Evolutionary conservation across 1,284 basidiomycete genomes (phyloP).

Genomic region (Stereum hirsutum): DNA sequence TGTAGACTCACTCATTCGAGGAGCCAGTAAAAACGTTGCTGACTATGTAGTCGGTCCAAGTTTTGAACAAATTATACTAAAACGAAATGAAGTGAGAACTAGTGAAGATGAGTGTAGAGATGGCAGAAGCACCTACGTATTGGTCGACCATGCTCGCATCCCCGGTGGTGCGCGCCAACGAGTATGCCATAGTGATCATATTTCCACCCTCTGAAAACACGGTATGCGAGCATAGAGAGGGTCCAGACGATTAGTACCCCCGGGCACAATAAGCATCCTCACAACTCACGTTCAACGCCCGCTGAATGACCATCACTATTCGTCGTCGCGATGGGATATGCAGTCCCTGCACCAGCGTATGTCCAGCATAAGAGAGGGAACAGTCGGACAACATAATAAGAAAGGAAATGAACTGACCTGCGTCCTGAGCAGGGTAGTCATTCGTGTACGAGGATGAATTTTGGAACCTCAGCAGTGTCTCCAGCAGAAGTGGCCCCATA

Average conservation of each 20-base stretch:
- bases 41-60: slow-evolving; percentile 29
- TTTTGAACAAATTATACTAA: slow-evolving; percentile 31
- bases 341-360: background rate
- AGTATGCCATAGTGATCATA: slow-evolving; percentile 29
- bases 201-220: slow-evolving; percentile 22
- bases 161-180: slow-evolving; percentile 24
- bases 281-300: slow-evolving; percentile 19
- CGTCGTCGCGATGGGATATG: slow-evolving; percentile 16
- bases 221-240: slow-evolving; percentile 5
- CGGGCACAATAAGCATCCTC: background rate
- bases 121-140: slow-evolving; percentile 16
- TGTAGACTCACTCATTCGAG: background rate
- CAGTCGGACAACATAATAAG: background rate
- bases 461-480: slow-evolving; percentile 34
- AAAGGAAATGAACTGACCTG: slow-evolving; percentile 20
- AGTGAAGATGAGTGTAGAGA: background rate
- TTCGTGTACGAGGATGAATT: slow-evolving; percentile 16
- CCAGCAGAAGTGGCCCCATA: slow-evolving; percentile 27
- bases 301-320: slow-evolving; percentile 14
- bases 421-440: slow-evolving; percentile 28
- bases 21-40: slow-evolving; percentile 14
- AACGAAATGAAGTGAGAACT: background rate
- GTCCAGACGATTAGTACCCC: background rate
- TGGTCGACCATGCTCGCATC: slow-evolving; percentile 20
- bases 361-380: background rate